A percentile compares a stretch with the other conserved stretches of the same genome.
Conservation (phyloP, 2,329 filamentous ascomycete genomes). For the Scleromitrula shiraiana region DNA sequence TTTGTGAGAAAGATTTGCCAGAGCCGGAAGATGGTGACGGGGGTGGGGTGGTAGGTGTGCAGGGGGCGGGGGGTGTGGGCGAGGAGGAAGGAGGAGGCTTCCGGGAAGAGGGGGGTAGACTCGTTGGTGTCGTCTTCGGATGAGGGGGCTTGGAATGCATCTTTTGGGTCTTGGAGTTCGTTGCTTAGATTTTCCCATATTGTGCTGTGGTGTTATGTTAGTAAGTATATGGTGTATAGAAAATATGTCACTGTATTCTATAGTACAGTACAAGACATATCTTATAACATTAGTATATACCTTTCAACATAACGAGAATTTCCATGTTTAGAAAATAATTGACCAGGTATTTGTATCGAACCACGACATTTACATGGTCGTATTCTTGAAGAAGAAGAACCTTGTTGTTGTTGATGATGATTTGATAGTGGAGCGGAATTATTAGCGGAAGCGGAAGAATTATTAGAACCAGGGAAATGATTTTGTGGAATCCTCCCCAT, state of each 20-base stretch:
- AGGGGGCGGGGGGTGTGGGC: conserved; percentile 37
- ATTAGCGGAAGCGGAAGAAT: no score
- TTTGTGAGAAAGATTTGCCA: conserved; percentile 67
- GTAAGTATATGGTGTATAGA: no score
- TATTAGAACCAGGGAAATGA: no score
- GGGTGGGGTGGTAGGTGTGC: conserved; percentile 44
- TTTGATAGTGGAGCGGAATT: no score
- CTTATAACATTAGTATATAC: conserved; percentile 10
- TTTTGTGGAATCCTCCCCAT: no score
- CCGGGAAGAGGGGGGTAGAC: conserved; percentile 16
- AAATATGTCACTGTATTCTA: no score
- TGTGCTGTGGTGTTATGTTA: no score
- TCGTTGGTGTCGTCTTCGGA: conserved; percentile 29
- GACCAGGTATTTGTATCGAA: background rate
- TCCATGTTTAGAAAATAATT: conserved; percentile 20
- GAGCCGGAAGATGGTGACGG: conserved; percentile 53
- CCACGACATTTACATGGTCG: background rate
- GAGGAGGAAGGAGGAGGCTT: conserved; percentile 39
- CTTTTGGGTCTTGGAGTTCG: conserved; percentile 24
- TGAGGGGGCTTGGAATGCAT: conserved; percentile 26
- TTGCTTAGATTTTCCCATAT: conserved; percentile 27
- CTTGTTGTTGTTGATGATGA: background rate
- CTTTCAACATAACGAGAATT: conserved; percentile 25
- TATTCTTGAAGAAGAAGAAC: no score
- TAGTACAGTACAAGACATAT: no score